Evolutionary conservation across 352 stramenopile species (phyloP), one percentile per base, ranked within the genome.

Genomic region (Globisporangium nagaii): DNA sequence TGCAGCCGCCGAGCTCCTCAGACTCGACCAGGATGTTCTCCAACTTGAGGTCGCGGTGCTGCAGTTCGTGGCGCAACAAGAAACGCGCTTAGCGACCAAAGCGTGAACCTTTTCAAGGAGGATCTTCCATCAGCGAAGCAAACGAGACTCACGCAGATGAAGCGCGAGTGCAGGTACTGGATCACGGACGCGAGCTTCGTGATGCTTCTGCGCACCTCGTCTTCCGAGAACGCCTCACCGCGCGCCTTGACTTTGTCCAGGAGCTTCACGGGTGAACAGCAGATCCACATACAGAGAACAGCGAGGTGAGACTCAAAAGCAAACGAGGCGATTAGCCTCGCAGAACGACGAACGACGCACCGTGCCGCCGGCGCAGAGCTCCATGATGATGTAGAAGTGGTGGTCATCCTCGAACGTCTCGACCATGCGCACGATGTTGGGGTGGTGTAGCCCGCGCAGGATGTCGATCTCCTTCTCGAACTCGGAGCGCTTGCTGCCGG

Each of bases 331-430:
- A n/a, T n/a, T n/a, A n/a, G n/a, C n/a, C n/a, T n/a, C n/a, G n/a
- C n/a, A n/a, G n/a, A n/a, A 12, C 7, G 12, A 27, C n/a, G 25
- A 51, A 12, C 0, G n/a, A 39, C 30, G 24, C 56, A 56, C 35
- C 45, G 79, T 90, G 50, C 82, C 82, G 4, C 72, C 73, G 9
- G 71, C 63, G 35, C 75, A 81, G 27, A 93, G 75, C 58, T 93
- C 82, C 82, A 93, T 93, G 70, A 93, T 88, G 61, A 93, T 90
- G 56, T 86, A 87, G 56, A 93, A 90, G 50, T 90, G 78, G 44
- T 85, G 65, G 30, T 70, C 58, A 32, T 87, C 76, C 58, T 93
- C 80, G 34, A 77, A 93, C 1, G 82, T 93, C 53, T 93, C 82
- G 6, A 90, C 42, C 71, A 93, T 86, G 17, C 73, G 72, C 53